Conservation (phyloP, 768 basidiomycete genomes). For the Boletus bicolor region DNA sequence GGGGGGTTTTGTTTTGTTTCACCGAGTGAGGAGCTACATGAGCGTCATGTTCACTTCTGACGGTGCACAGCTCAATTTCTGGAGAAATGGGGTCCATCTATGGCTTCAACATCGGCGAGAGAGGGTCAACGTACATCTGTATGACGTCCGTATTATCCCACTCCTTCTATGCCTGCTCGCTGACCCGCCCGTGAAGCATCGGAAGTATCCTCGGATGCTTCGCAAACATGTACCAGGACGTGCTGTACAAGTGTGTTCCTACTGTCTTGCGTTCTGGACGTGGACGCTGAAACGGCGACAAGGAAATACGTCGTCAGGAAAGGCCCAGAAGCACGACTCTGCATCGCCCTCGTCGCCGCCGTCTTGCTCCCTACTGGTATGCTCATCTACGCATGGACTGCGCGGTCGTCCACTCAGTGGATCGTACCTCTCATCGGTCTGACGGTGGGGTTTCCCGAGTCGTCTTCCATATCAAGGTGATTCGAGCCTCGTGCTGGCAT, state of each 20-base stretch:
- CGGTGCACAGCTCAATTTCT: conserved; percentile 45
- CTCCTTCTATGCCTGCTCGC: neutral
- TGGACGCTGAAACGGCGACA: conserved; percentile 8
- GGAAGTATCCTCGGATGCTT: conserved; percentile 51
- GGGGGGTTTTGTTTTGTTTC: conserved; percentile 73
- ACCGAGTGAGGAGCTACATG: conserved; percentile 44
- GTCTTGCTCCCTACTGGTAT: conserved; percentile 56
- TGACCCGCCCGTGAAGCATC: conserved; percentile 37
- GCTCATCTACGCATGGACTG: conserved; percentile 74
- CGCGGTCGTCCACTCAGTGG: conserved; percentile 55
- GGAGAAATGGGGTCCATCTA: conserved; percentile 57
- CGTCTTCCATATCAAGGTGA: neutral
- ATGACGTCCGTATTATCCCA: conserved; percentile 43
- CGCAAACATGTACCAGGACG: conserved; percentile 47
- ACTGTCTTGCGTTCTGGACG: neutral
- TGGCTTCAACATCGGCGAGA: conserved; percentile 54
- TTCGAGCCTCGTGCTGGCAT: conserved; percentile 1
- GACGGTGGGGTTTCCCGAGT: conserved; percentile 16
- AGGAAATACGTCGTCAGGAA: conserved; percentile 28
- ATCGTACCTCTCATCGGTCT: conserved; percentile 38
- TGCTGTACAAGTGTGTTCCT: conserved; percentile 43
- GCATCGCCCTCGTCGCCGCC: conserved; percentile 51
- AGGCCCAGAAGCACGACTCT: conserved; percentile 61
- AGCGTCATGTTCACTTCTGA: conserved; percentile 2
- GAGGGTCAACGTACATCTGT: conserved; percentile 57